These are phyloP conservation scores for Stylosanthes scabra DNA, from an alignment of 331 rosid genomes.

Conservation along the genomic window DNA sequence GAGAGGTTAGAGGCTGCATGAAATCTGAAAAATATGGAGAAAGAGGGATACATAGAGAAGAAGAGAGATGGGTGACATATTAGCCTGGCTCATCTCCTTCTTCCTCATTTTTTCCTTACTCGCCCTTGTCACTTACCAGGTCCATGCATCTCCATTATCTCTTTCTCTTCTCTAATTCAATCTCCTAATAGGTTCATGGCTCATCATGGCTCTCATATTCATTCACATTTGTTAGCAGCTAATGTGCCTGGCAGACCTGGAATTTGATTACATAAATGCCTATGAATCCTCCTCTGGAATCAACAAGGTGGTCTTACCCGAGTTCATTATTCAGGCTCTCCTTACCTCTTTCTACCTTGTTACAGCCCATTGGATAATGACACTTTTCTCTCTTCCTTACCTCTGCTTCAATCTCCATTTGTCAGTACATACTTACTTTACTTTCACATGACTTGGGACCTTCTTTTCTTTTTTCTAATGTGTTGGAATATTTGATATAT, in stretches of 20 bases:
- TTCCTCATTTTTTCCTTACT: conserved; percentile 80
- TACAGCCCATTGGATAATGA: conserved; percentile 87
- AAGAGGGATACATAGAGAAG: background rate
- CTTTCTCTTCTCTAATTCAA: background rate
- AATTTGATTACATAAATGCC: conserved; percentile 95
- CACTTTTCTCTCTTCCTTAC: conserved; percentile 69
- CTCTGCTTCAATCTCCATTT: conserved; percentile 64
- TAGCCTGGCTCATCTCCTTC: conserved; percentile 90
- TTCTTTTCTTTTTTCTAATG: background rate
- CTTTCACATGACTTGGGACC: too few species aligned
- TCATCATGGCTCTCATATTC: background rate
- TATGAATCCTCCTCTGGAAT: conserved; percentile 80
- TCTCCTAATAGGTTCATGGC: too few species aligned
- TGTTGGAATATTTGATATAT: conserved; percentile 32
- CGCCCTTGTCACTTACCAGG: conserved; percentile 83
- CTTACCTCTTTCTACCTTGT: conserved; percentile 66
- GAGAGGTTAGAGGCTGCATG: background rate
- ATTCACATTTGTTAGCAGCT: conserved; percentile 76
- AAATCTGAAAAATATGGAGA: background rate
- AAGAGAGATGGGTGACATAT: conserved; percentile 67
- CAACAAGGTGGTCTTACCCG: conserved; percentile 74
- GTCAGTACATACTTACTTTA: conserved; percentile 56
- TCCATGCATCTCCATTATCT: too few species aligned
- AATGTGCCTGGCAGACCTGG: conserved; percentile 94
- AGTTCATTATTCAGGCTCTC: conserved; percentile 62